These are phyloP conservation scores for Mimosa pudica DNA, from an alignment of 306 rosid species.

Conservation along the genomic window DNA sequence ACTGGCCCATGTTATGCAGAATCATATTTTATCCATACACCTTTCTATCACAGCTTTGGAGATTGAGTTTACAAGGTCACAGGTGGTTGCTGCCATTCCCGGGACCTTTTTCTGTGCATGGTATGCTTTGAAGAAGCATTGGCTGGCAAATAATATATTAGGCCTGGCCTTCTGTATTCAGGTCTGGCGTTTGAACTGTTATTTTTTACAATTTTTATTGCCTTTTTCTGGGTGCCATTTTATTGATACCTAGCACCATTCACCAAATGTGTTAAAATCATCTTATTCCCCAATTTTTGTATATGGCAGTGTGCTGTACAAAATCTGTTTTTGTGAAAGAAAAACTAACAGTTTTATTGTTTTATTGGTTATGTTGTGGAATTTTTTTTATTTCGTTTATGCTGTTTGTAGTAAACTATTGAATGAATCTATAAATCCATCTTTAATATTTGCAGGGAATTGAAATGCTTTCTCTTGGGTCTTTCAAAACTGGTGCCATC, in stretches of 20 bases:
- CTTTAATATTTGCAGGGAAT: conserved; percentile 71
- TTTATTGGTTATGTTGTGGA: conserved; percentile 13
- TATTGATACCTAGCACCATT: neutral
- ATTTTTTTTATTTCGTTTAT: conserved; percentile 21
- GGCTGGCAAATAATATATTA: conserved; percentile 94
- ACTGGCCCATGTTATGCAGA: conserved; percentile 55
- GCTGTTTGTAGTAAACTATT: neutral
- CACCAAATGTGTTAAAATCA: neutral
- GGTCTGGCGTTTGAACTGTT: conserved; percentile 47
- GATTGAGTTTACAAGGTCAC: conserved; percentile 95
- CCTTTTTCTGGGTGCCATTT: neutral
- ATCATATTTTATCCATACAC: conserved; percentile 63
- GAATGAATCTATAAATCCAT: conserved; percentile 22
- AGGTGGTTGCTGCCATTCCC: conserved; percentile 85
- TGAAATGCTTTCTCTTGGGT: conserved; percentile 99
- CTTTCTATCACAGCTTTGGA: conserved; percentile 86
- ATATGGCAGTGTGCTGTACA: neutral
- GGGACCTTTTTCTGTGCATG: conserved; percentile 97
- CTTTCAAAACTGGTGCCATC: conserved; percentile 98
- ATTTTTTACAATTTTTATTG: neutral
- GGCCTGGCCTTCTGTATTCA: conserved; percentile 98
- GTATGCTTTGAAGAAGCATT: conserved; percentile 91
- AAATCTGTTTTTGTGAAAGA: neutral
- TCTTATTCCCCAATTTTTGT: neutral
- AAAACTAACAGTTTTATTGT: conserved; percentile 1